These are phyloP conservation scores for Carex parvula DNA, from an alignment of 176 grass and related monocot species.

Conservation along the genomic window DNA sequence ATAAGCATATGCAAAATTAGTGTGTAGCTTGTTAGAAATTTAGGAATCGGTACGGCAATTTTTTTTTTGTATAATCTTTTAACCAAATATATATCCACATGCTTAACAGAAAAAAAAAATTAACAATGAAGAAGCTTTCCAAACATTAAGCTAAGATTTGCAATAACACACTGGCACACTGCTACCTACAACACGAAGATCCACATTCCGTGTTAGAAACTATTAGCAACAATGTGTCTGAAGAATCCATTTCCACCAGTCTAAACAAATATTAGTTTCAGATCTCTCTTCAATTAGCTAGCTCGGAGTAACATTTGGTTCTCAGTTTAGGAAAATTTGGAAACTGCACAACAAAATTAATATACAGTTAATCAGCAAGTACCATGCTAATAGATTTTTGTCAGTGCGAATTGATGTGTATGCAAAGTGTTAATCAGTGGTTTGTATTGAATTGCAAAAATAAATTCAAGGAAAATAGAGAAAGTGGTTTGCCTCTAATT, in stretches of 20 bases:
- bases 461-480: not conserved
- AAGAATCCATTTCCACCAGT: not conserved
- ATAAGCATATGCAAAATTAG: not conserved
- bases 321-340: not conserved
- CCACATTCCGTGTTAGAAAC: not conserved
- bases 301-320: not conserved
- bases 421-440: not conserved
- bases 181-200: not conserved
- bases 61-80: not conserved
- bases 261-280: not conserved
- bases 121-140: not conserved
- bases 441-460: not conserved
- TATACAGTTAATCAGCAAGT: not conserved
- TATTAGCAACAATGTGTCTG: not conserved
- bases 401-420: not conserved
- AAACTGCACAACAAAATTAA: conserved; percentile 9
- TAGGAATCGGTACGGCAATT: not conserved
- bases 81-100: not conserved
- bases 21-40: not conserved
- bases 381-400: not conserved
- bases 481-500: not conserved
- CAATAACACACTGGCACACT: not conserved
- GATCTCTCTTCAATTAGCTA: conserved; percentile 12
- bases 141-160: not conserved
- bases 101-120: not conserved